Percentiles rank a stretch among this genome's conserved stretches.
Conservation (phyloP, 2,329 filamentous ascomycete species). For the Cryphonectria radicalis region DNA sequence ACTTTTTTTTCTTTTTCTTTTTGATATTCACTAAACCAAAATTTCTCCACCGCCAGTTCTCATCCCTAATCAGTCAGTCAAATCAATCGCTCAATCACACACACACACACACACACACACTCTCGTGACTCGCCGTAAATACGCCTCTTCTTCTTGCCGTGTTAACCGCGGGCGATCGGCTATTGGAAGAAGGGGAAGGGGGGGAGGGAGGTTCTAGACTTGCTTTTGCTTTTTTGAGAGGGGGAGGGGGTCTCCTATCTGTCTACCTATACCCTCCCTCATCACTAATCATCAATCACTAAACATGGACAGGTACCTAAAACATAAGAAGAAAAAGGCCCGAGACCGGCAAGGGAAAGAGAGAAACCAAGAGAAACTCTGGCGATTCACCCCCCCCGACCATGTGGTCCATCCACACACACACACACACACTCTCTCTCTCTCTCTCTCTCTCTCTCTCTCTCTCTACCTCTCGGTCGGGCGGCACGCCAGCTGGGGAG, state of each 20-base stretch:
- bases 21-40: not conserved
- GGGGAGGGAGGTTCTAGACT: not conserved
- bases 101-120: no score
- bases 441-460: not conserved
- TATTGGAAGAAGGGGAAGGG: no score
- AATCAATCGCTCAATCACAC: no score
- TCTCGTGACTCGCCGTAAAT: not conserved
- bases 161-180: no score
- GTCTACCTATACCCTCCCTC: no score
- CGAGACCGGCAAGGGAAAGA: not conserved
- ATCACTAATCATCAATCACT: not conserved
- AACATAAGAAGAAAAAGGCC: not conserved
- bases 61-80: not conserved
- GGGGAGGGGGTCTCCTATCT: not conserved
- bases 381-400: not conserved
- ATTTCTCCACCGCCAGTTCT: not conserved
- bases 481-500: no score
- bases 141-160: not conserved
- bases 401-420: not conserved
- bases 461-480: no score
- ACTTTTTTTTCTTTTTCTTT: not conserved
- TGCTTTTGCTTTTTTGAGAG: not conserved
- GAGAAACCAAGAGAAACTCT: not conserved
- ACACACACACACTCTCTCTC: no score
- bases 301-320: not conserved